Evolutionary conservation across 176 grass and related monocot species (phyloP).

Genomic region (Elaeis guineensis): DNA sequence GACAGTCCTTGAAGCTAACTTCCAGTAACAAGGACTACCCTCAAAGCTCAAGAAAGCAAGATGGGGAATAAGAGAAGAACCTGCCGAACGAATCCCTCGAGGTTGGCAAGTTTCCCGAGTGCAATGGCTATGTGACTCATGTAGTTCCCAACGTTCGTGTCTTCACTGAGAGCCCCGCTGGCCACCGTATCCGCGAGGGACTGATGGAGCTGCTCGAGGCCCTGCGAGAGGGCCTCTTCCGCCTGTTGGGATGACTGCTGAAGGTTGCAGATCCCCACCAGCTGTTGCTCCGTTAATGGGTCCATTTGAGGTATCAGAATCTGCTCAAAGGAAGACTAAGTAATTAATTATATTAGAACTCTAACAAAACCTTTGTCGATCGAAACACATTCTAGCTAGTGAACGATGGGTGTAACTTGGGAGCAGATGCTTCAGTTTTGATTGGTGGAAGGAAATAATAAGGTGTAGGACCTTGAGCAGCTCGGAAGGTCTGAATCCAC

Average conservation of each 20-base stretch:
- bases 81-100: constrained; percentile 9
- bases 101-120: constrained; percentile 1
- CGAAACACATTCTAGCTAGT: too few species aligned
- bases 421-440: too few species aligned
- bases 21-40: too few species aligned
- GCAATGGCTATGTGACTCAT: background rate
- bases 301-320: constrained; percentile 72
- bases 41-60: too few species aligned
- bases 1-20: too few species aligned
- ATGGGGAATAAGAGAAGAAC: background rate
- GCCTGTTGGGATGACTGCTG: constrained; percentile 88
- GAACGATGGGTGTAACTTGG: too few species aligned
- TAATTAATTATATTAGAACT: background rate
- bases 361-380: too few species aligned
- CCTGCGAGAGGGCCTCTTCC: constrained; percentile 81
- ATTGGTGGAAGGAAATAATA: too few species aligned
- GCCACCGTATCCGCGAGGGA: constrained; percentile 59
- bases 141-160: background rate
- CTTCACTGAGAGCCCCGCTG: background rate
- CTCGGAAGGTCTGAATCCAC: background rate
- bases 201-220: constrained; percentile 65
- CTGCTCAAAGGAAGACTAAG: constrained; percentile 14
- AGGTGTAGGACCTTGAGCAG: background rate
- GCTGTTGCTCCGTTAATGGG: constrained; percentile 77
- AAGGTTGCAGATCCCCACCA: constrained; percentile 58